Evolutionary conservation across 2,329 filamentous ascomycete species (phyloP).

Genomic region (Fusarium tuaranense): DNA sequence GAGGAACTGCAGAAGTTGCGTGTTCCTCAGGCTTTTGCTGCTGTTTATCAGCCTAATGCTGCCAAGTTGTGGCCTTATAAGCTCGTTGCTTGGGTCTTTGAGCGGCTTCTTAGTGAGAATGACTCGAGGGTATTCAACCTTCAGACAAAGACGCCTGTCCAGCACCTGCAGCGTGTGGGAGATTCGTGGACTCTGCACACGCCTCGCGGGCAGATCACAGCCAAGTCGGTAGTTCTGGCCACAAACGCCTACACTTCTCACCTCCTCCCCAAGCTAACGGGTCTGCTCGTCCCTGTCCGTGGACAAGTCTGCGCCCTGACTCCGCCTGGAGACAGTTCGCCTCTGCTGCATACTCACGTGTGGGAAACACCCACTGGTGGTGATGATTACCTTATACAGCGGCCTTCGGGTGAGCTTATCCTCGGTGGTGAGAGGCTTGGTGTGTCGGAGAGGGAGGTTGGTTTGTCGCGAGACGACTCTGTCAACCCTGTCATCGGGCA

Average conservation of each 20-base stretch:
- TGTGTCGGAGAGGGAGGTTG: slow-evolving; percentile 60
- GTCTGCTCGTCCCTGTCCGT: slow-evolving; percentile 80
- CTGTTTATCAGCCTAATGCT: slow-evolving; percentile 72
- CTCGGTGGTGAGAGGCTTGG: slow-evolving; percentile 76
- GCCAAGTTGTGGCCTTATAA: slow-evolving; percentile 88
- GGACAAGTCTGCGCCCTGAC: slow-evolving; percentile 78
- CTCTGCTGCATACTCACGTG: slow-evolving; percentile 70
- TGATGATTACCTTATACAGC: slow-evolving; percentile 80
- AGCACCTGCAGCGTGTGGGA: slow-evolving; percentile 54
- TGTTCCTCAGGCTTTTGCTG: slow-evolving; percentile 69
- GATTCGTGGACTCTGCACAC: slow-evolving; percentile 73
- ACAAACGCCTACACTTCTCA: slow-evolving; percentile 88
- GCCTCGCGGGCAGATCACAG: slow-evolving; percentile 72
- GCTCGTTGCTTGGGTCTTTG: slow-evolving; percentile 78
- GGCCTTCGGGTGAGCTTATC: slow-evolving; percentile 72
- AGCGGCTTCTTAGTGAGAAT: slow-evolving; percentile 61
- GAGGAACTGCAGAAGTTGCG: slow-evolving; percentile 63
- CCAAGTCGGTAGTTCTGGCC: slow-evolving; percentile 77
- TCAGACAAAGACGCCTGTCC: slow-evolving; percentile 79
- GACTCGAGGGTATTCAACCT: slow-evolving; percentile 70
- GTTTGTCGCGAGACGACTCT: slow-evolving; percentile 68
- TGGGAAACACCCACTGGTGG: slow-evolving; percentile 65
- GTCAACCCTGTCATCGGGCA: slow-evolving; percentile 67
- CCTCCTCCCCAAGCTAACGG: slow-evolving; percentile 75
- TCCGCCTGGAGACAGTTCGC: slow-evolving; percentile 59